Conservation (phyloP, 495 filamentous ascomycete genomes). For the Lophiotrema nucula region DNA sequence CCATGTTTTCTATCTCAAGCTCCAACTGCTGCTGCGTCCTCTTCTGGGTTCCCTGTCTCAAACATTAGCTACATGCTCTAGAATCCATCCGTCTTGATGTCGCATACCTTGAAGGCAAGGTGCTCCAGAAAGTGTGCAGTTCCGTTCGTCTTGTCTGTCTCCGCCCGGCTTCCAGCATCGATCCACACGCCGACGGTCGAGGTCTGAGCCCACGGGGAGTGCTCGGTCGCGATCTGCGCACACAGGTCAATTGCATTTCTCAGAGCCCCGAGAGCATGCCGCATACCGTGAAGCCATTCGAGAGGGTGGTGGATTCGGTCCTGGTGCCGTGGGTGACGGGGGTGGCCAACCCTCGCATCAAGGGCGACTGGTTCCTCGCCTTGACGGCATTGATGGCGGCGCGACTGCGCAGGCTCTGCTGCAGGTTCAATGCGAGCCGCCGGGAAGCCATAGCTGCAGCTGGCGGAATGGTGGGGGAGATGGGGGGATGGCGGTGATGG, state of each 20-base stretch:
- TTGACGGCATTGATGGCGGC: constrained; percentile 69
- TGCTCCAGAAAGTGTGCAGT: constrained; percentile 99
- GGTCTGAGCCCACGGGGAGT: constrained; percentile 97
- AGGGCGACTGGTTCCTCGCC: constrained; percentile 42
- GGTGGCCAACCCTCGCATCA: constrained; percentile 81
- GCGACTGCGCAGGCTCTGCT: constrained; percentile 80
- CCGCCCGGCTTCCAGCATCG: constrained; percentile 95
- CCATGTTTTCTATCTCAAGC: constrained; percentile 99
- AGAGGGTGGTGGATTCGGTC: constrained; percentile 91
- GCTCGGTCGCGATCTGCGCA: constrained; percentile 87
- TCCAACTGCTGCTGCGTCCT: constrained; percentile 94
- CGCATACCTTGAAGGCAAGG: constrained; percentile 94
- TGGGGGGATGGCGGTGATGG: constrained; percentile 12
- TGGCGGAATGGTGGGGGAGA: constrained; percentile 18
- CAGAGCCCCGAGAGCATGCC: constrained; percentile 8
- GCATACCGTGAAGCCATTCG: constrained; percentile 93
- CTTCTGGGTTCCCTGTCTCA: constrained; percentile 77
- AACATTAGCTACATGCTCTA: constrained; percentile 26
- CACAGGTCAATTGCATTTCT: constrained; percentile 36
- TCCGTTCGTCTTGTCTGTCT: constrained; percentile 98
- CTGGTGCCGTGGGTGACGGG: constrained; percentile 70
- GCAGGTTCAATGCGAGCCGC: constrained; percentile 84
- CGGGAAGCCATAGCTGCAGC: constrained; percentile 79
- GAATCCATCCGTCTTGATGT: background rate
- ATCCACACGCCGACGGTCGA: constrained; percentile 99